Percentiles rank a stretch among this genome's conserved stretches.
These are phyloP conservation scores for Candolleomyces eurysporus DNA, from an alignment of 768 basidiomycete genomes.

Conservation along the genomic window DNA sequence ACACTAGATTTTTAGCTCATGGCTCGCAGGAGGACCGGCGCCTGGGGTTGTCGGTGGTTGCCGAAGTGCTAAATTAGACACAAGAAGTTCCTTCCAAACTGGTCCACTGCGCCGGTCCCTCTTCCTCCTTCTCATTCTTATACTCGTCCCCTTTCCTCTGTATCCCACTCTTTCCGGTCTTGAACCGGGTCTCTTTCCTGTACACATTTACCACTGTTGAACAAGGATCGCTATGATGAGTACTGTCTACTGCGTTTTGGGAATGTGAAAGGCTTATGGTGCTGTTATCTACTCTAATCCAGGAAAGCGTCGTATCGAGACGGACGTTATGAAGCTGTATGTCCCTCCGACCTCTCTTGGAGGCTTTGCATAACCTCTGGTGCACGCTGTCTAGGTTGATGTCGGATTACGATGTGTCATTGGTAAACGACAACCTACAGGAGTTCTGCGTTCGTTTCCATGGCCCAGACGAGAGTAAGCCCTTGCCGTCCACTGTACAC, in stretches of 20 bases:
- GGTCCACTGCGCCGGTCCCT: not conserved
- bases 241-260: not conserved
- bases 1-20: not conserved
- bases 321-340: slow-evolving; percentile 99
- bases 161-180: not conserved
- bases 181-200: not conserved
- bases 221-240: slow-evolving; percentile 14
- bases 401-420: slow-evolving; percentile 97
- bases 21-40: not conserved
- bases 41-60: not conserved
- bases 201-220: not conserved
- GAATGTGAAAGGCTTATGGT: slow-evolving; percentile 6
- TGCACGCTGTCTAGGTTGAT: slow-evolving; percentile 63
- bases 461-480: slow-evolving; percentile 91
- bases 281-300: slow-evolving; percentile 64
- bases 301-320: slow-evolving; percentile 92
- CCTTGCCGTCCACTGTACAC: slow-evolving; percentile 4
- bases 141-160: not conserved
- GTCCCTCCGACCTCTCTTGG: slow-evolving; percentile 17
- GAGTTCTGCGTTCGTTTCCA: slow-evolving; percentile 98
- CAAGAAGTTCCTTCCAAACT: not conserved
- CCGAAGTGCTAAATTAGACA: not conserved
- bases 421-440: slow-evolving; percentile 98
- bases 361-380: not conserved
- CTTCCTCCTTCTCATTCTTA: not conserved